phyloP scores from a whole-genome alignment of 768 basidiomycete species.

The Mycena maculata region DNA sequence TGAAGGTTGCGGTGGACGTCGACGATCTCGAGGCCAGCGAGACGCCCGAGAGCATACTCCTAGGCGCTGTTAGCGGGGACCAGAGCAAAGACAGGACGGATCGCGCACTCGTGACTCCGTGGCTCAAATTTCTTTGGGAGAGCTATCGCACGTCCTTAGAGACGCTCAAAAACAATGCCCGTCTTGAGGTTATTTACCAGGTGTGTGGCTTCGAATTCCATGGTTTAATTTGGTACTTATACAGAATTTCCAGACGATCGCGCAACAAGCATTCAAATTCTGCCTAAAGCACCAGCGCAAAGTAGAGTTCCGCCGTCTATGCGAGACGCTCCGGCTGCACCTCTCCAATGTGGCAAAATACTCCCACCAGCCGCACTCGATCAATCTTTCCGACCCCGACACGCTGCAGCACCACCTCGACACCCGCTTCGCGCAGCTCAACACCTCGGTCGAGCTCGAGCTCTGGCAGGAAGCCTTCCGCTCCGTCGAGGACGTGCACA shows the following conservation, averaged over 20 bases:
- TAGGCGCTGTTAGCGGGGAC: constrained; percentile 89
- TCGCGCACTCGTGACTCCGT: constrained; percentile 93
- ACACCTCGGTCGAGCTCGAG: constrained; percentile 96
- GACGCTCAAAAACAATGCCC: constrained; percentile 94
- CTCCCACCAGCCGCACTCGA: constrained; percentile 90
- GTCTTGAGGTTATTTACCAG: constrained; percentile 95
- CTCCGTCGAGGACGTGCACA: constrained; percentile 97
- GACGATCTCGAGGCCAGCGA: constrained; percentile 97
- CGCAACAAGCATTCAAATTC: constrained; percentile 97
- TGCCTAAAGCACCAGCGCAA: constrained; percentile 94
- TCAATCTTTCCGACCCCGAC: constrained; percentile 96
- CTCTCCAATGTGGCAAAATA: constrained; percentile 96
- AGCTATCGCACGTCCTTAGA: constrained; percentile 96
- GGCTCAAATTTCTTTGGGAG: constrained; percentile 99
- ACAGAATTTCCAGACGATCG: constrained; percentile 75
- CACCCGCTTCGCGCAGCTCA: constrained; percentile 96
- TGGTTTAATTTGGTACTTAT: constrained; percentile 6
- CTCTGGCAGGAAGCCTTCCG: constrained; percentile 99
- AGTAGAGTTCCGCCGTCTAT: constrained; percentile 96
- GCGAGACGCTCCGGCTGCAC: constrained; percentile 95
- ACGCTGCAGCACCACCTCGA: constrained; percentile 96
- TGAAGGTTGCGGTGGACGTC: constrained; percentile 80
- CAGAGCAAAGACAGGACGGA: constrained; percentile 96
- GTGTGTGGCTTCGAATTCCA: constrained; percentile 54
- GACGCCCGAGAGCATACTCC: constrained; percentile 91